phyloP scores from a whole-genome alignment of 352 stramenopile species.

The Globisporangium megalacanthum region DNA sequence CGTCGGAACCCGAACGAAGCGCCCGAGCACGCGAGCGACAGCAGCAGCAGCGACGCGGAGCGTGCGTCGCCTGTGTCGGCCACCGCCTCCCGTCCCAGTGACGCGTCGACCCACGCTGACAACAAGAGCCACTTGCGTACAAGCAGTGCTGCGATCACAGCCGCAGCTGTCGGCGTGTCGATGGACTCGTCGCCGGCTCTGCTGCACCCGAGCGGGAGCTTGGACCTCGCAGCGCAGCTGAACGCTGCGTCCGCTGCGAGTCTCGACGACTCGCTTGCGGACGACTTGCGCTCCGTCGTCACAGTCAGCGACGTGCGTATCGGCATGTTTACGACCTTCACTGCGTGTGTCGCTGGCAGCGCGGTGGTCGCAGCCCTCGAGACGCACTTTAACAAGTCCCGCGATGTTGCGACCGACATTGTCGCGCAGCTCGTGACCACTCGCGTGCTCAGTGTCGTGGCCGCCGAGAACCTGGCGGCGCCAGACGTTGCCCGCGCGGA shows the following conservation, averaged over 20 bases:
- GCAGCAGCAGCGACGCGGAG: conserved; percentile 28
- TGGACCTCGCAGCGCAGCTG: conserved; percentile 30
- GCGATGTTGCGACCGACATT: conserved; percentile 34
- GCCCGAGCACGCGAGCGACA: conserved; percentile 3
- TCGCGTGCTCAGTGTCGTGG: conserved; percentile 47
- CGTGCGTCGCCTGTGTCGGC: conserved; percentile 36
- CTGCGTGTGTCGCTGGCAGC: conserved; percentile 45
- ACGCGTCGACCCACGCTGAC: conserved; percentile 34
- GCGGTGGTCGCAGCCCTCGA: conserved; percentile 47
- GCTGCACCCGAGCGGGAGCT: conserved; percentile 26
- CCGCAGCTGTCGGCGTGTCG: conserved; percentile 42
- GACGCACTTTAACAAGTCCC: conserved; percentile 50
- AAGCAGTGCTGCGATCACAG: conserved; percentile 46
- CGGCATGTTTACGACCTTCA: conserved; percentile 72
- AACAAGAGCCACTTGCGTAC: too few relatives aligned
- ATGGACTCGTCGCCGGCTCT: conserved; percentile 28
- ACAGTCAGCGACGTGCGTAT: conserved; percentile 53
- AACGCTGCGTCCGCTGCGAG: conserved; percentile 25
- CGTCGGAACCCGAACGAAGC: conserved; percentile 44
- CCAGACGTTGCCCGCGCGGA: conserved; percentile 40
- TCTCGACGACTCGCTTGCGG: conserved; percentile 56
- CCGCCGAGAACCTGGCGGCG: conserved; percentile 37
- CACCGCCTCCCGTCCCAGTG: conserved; percentile 15
- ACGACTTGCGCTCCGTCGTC: conserved; percentile 56
- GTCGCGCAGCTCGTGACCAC: conserved; percentile 38